Evolutionary conservation across 768 basidiomycete genomes (phyloP), one percentile per base, ranked within the genome.

Genomic region (Macrolepiota albuminosa): DNA sequence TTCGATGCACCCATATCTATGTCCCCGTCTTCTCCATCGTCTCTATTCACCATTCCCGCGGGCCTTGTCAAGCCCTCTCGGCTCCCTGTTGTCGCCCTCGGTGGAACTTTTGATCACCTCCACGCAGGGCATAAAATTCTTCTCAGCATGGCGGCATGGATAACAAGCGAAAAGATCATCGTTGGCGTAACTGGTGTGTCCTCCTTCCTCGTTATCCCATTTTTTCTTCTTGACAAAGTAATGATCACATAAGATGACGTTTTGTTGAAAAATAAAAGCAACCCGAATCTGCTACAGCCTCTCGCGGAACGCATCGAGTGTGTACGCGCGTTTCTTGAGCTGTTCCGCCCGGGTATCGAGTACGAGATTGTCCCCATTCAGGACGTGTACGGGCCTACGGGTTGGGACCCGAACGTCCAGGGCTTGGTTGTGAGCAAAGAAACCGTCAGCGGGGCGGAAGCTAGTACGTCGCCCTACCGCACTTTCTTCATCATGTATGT

Each of bases 101-200:
- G 97, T 6, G 97, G 97, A 0, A 98, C 97, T 0, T 98, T 98
- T 72, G 97, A 99, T 73, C 97, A 98, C 71, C 83, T 99, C 16
- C 97, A 99, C 69, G 85, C 94, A 4, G 97, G 96, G 0, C 97
- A 99, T 76, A 97, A 97, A 74, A 95, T 99, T 61, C 83, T 99
- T 33, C 82, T 99, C 11, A 91, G 93, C 68, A 93, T 97, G 86
- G 89, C 85, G 13, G 86, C 91, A 1, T 94, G 89, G 82, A 86
- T 98, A 58, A 80, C 95, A 0, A 70, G 74, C 47, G 71, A 80
- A 62, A 95, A 94, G 71, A 75, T 98, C 67, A 92, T 98, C 61
- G 86, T 98, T 63, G 97, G 97, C 5, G 77, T 98, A 42, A 91
- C 93, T 56, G 89, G 92, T 89, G 59, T 67, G 80, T 65, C n/a